A percentile compares a stretch with the other conserved stretches of the same genome.
These are phyloP conservation scores for Circinella minor DNA, from an alignment of 371 early-diverging fungal genomes.

Conservation along the genomic window DNA sequence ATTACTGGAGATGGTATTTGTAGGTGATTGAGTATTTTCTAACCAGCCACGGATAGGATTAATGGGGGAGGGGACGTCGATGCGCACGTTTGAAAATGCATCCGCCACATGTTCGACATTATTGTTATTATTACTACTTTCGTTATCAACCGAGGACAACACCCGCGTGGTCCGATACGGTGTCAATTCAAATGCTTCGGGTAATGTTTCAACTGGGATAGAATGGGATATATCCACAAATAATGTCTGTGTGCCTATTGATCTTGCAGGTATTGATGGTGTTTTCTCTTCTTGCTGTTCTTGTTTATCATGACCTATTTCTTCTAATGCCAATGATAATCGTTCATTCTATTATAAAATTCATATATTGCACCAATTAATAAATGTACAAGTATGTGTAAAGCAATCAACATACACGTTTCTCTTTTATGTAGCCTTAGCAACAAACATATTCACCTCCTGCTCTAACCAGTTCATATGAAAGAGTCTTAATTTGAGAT, in stretches of 20 bases:
- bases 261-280: slow-evolving; percentile 7
- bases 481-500: slow-evolving; percentile 44
- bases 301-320: background rate
- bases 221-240: background rate
- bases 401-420: background rate
- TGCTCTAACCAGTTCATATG: slow-evolving; percentile 31
- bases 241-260: slow-evolving; percentile 21
- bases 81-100: slow-evolving; percentile 22
- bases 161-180: background rate
- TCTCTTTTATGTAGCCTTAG: background rate
- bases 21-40: background rate
- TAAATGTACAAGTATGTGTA: no score
- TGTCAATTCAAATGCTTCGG: slow-evolving; percentile 26
- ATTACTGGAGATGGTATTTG: no score
- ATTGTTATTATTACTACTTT: background rate
- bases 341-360: slow-evolving; percentile 16
- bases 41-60: slow-evolving; percentile 3
- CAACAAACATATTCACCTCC: background rate
- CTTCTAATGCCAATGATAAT: slow-evolving; percentile 11
- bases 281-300: background rate
- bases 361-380: background rate
- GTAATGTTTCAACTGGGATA: slow-evolving; percentile 23
- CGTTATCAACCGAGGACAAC: background rate
- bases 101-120: slow-evolving; percentile 12
- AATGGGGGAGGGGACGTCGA: slow-evolving; percentile 1